Evolutionary conservation across 768 basidiomycete genomes (phyloP).

Genomic region (Pulveroboletus sp.): DNA sequence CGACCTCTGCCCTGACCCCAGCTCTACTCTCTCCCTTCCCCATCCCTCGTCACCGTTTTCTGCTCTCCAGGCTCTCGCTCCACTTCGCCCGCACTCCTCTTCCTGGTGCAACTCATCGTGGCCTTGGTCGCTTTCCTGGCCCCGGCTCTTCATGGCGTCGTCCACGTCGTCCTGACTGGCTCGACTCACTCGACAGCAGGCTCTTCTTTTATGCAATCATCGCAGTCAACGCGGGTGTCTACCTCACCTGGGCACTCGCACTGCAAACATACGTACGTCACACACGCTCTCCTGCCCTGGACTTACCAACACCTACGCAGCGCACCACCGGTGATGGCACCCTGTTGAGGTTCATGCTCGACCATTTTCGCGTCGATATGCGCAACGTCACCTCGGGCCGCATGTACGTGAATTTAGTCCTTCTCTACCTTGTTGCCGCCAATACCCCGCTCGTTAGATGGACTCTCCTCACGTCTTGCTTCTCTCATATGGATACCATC

Average conservation of each 20-base stretch:
- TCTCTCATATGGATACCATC: constrained; percentile 58
- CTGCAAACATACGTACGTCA: constrained; percentile 29
- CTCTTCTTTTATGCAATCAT: constrained; percentile 61
- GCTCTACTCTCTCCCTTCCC: background rate
- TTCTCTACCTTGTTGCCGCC: background rate
- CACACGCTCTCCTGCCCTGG: constrained; percentile 13
- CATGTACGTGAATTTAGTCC: constrained; percentile 40
- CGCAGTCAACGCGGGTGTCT: constrained; percentile 58
- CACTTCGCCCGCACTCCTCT: constrained; percentile 14
- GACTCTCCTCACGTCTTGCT: constrained; percentile 65
- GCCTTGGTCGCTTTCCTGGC: constrained; percentile 2
- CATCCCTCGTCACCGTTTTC: background rate
- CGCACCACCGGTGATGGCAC: constrained; percentile 37
- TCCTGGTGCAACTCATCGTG: constrained; percentile 23
- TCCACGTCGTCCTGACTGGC: constrained; percentile 27
- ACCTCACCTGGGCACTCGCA: constrained; percentile 50
- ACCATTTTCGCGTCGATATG: constrained; percentile 63
- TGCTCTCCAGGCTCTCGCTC: constrained; percentile 6
- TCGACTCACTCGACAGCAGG: constrained; percentile 52
- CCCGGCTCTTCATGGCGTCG: constrained; percentile 25
- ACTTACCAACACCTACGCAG: constrained; percentile 13
- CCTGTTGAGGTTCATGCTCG: constrained; percentile 45
- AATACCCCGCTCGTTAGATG: constrained; percentile 43
- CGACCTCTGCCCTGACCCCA: constrained; percentile 1
- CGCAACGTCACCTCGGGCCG: constrained; percentile 60